Evolutionary conservation across 257 asterid genomes (phyloP), one percentile per base, ranked within the genome.

Genomic region (Osmanthus fragrans): DNA sequence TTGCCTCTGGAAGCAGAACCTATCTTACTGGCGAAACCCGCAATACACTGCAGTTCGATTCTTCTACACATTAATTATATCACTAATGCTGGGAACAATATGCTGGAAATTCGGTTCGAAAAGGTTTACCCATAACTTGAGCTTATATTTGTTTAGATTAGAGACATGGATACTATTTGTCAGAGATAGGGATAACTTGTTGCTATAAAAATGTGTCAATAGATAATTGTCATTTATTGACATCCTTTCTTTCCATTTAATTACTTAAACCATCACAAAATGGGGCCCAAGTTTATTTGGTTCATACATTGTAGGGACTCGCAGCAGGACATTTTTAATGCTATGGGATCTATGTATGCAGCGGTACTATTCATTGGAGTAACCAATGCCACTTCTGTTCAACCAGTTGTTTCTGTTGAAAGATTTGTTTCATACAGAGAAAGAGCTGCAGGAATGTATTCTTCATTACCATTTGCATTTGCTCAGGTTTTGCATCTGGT

Each of bases 11-110:
- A 95, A 95, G 91, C 97, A 95, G 85, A 84, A 90, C 79, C 87
- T 91, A 70, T 95, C 99, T 58, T 95, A 95, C 84, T 95, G 99
- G 99, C 88, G 99, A 84, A 95, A 93, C 84, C 99, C 99, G 70
- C 97, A 91, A 75, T 95, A 95, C 86, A 95, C 98, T 39, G 98
- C 98, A 58, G 98, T 95, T 71, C 94, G 98, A 77, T 87, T 91
- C 90, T 89, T 93, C 87, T 95, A 95, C 87, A 95, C 99, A 3
- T 80, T 85, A 83, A 91, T 91, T 70, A 92, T 93, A 80, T 90
- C 99, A 19, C 82, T 94, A 85, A 94, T 94, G 97, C 90, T 94
- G 70, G 97, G 99, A 79, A 76, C 91, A 60, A 92, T 94, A 80
- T 94, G 97, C 77, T 94, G 99, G 99, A 82, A 79, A 85, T 92